Evolutionary conservation across 805 yeast genomes (phyloP), one percentile per base, ranked within the genome.

Genomic region (Metschnikowia cerradonensis): DNA sequence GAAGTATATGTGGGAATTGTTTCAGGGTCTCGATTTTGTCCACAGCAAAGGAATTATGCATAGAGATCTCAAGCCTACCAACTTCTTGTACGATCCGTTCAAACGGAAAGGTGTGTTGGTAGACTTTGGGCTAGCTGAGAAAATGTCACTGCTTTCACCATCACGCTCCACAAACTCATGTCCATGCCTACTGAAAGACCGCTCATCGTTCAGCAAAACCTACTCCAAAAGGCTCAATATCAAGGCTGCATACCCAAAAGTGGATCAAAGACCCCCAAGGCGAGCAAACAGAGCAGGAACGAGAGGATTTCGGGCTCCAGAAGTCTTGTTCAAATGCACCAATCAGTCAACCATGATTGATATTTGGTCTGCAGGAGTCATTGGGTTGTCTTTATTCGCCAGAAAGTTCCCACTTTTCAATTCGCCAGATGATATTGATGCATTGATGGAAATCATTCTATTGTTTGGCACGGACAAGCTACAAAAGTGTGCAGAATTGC

Each of bases 271-370:
- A 59, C 87, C 95, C 0, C 88, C 94, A 1, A 78, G 96, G 60
- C 78, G 99, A 51, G 98, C 98, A 0, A 94, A 94, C 62, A 82
- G 99, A 60, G 99, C 99, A 15, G 97, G 97, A 7, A 90, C 97
- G 1, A 77, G 97, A 59, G 97, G 97, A 0, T 90, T 90, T 63
- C 76, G 97, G 58, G 96, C 97, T 0, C 97, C 97, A 0, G 97
- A 90, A 64, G 97, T 90, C 3, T 71, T 91, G 49, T 78, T 90
- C 68, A 90, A 89, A 64, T 90, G 97, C 67, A 80, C 87, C 1
- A 83, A 87, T 52, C 97, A 90, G 70, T 77, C 86, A 3, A 80
- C 88, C 5, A 86, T 85, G 64, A 81, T 90, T 41, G 97, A 90
- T 66, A 80, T 89, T 7, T 90, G 97, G 97, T 85, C 96, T 0